A percentile compares a stretch with the other conserved stretches of the same genome.
Conservation (phyloP, 1,284 basidiomycete species). For the Cryptococcus wingfieldii region DNA sequence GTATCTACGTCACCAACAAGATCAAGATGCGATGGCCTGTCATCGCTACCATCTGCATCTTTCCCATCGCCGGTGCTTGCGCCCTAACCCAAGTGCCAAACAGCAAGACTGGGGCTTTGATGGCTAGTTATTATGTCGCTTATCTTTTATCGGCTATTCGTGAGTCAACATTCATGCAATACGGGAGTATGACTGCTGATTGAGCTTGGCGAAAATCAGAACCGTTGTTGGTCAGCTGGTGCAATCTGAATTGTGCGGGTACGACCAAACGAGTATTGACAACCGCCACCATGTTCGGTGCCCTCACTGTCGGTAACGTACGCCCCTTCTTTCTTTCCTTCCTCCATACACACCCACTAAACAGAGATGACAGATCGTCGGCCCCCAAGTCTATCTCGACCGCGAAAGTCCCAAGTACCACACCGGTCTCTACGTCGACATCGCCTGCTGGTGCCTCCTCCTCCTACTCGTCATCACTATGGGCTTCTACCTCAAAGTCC, state of each 20-base stretch:
- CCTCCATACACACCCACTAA: neutral
- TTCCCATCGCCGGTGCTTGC: conserved; percentile 42
- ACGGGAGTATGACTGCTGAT: neutral
- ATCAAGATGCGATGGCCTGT: conserved; percentile 56
- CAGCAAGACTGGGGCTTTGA: conserved; percentile 26
- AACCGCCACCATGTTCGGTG: conserved; percentile 35
- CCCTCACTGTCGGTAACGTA: conserved; percentile 28
- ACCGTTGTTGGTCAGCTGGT: conserved; percentile 38
- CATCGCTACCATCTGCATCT: conserved; percentile 43
- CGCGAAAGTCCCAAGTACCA: conserved; percentile 32
- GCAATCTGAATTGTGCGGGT: conserved; percentile 41
- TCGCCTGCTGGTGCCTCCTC: conserved; percentile 22
- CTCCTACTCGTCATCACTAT: conserved; percentile 35
- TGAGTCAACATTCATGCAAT: neutral
- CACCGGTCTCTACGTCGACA: conserved; percentile 44
- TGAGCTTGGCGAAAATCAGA: conserved; percentile 3
- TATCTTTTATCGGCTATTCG: conserved; percentile 34
- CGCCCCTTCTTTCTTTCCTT: neutral
- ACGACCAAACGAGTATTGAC: conserved; percentile 44
- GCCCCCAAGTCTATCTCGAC: conserved; percentile 42
- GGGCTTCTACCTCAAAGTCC: conserved; percentile 37
- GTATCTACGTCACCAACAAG: conserved; percentile 52
- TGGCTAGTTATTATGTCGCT: conserved; percentile 41
- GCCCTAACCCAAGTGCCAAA: conserved; percentile 30
- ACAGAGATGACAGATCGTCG: conserved; percentile 18